Percentiles rank a stretch among this genome's conserved stretches.
These are phyloP conservation scores for Forsythia viridissima DNA, from an alignment of 257 asterid genomes.

Conservation along the genomic window DNA sequence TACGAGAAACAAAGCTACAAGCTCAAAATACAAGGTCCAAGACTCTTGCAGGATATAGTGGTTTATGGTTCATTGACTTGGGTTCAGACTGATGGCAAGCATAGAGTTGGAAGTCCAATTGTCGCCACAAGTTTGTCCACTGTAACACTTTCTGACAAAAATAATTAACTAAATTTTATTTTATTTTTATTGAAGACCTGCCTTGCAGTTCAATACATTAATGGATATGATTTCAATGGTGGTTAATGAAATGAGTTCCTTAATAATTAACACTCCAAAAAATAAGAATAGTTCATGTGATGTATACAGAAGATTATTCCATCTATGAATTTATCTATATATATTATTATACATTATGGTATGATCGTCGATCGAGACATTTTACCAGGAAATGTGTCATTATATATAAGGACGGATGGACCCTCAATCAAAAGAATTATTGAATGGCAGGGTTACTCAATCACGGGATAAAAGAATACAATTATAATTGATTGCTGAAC, in stretches of 20 bases:
- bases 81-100: slow-evolving; percentile 50
- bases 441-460: background rate
- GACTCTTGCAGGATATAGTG: slow-evolving; percentile 17
- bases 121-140: slow-evolving; percentile 38
- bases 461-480: background rate
- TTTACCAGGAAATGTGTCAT: background rate
- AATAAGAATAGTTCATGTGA: background rate
- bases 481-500: background rate
- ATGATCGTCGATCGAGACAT: background rate
- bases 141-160: slow-evolving; percentile 13
- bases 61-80: slow-evolving; percentile 58
- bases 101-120: slow-evolving; percentile 62
- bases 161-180: background rate
- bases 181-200: background rate
- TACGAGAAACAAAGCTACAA: slow-evolving; percentile 61
- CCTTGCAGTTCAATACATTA: background rate
- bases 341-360: background rate
- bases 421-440: background rate
- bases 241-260: slow-evolving; percentile 5
- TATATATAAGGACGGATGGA: background rate
- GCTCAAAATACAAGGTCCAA: slow-evolving; percentile 45
- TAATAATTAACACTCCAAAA: background rate
- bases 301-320: background rate
- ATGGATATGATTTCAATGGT: slow-evolving; percentile 6
- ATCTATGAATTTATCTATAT: too few relatives aligned